Conservation (phyloP, 805 yeast genomes). For the Wickerhamiella galacta region DNA sequence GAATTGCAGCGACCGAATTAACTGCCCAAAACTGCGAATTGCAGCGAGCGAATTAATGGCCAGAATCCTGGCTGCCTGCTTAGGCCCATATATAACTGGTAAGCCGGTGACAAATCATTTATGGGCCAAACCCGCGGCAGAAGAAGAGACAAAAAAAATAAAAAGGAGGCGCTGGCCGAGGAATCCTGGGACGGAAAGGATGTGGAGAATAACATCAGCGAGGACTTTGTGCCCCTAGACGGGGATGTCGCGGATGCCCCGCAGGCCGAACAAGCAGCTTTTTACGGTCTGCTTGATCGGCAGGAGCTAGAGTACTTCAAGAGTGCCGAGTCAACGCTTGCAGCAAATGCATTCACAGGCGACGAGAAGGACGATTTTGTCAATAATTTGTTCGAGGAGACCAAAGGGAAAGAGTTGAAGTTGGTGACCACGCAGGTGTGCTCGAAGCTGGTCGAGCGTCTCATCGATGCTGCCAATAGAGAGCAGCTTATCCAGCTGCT, state of each 20-base stretch:
- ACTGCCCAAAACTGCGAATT: too few relatives aligned
- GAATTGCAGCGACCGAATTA: too few relatives aligned
- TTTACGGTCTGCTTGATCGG: slow-evolving; percentile 76
- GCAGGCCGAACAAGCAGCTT: slow-evolving; percentile 24
- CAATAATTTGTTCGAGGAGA: slow-evolving; percentile 65
- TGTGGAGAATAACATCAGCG: slow-evolving; percentile 8
- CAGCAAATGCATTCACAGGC: slow-evolving; percentile 58
- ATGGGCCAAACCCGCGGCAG: slow-evolving; percentile 9
- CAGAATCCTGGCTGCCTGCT: too few relatives aligned
- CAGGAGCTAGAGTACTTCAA: slow-evolving; percentile 82
- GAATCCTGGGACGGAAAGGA: slow-evolving; percentile 1
- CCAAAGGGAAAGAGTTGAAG: slow-evolving; percentile 77
- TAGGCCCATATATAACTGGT: too few relatives aligned
- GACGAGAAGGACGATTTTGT: slow-evolving; percentile 66
- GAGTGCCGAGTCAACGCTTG: slow-evolving; percentile 75
- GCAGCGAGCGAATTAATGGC: too few relatives aligned
- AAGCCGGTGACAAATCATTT: slow-evolving; percentile 1
- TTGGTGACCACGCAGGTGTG: slow-evolving; percentile 88
- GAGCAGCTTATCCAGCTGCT: slow-evolving; percentile 50
- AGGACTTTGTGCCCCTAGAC: slow-evolving; percentile 16
- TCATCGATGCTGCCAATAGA: slow-evolving; percentile 50
- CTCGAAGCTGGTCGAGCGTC: slow-evolving; percentile 79
- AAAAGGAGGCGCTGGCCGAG: slow-evolving; percentile 4
- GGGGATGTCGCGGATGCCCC: slow-evolving; percentile 5
- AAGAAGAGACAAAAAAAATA: slow-evolving; percentile 10